Conservation (phyloP, 257 asterid genomes). For the Nicotiana otophora region DNA sequence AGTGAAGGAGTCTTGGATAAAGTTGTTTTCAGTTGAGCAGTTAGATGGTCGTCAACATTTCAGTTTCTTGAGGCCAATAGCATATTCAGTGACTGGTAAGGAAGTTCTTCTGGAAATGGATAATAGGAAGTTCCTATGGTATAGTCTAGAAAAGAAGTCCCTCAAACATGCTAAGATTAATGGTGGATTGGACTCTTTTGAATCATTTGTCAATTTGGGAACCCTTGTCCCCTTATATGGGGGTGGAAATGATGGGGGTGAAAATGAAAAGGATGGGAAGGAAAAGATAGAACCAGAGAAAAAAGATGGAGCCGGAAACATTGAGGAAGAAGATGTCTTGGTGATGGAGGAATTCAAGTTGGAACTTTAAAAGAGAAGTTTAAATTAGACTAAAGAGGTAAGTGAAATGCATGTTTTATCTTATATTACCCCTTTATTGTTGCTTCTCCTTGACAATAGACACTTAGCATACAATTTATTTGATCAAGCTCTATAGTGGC, state of each 20-base stretch:
- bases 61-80: constrained; percentile 23
- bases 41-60: constrained; percentile 16
- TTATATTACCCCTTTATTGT: neutral
- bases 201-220: constrained; percentile 27
- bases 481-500: neutral
- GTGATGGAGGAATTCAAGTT: constrained; percentile 65
- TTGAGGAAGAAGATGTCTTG: constrained; percentile 39
- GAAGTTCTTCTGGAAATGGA: constrained; percentile 35
- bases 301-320: too few relatives aligned
- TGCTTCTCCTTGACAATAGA: neutral
- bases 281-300: neutral
- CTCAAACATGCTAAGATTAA: constrained; percentile 10
- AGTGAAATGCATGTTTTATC: neutral
- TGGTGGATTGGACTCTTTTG: constrained; percentile 21
- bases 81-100: constrained; percentile 28
- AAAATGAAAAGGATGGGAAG: constrained; percentile 1
- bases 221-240: constrained; percentile 29
- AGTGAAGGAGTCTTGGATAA: constrained; percentile 55
- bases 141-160: constrained; percentile 19
- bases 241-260: neutral
- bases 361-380: constrained; percentile 30
- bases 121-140: constrained; percentile 31
- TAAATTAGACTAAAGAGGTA: neutral
- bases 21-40: constrained; percentile 35
- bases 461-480: neutral